Base-by-base conservation (phyloP, 2,329 filamentous ascomycete genomes). In the Trichothecium sympodiale region DNA sequence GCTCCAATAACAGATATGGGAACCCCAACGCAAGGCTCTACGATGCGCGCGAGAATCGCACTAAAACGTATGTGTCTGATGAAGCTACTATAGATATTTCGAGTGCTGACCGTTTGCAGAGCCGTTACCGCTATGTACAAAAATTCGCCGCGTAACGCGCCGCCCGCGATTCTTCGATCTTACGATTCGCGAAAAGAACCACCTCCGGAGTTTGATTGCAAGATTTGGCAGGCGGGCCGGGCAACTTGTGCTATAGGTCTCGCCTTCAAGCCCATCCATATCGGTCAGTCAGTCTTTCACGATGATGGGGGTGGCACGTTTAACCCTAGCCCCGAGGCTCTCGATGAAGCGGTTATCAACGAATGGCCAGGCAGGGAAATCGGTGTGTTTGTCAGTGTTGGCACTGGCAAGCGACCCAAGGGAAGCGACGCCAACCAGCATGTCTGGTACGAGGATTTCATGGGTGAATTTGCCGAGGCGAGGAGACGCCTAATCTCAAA, bases 301-400 rank as follows among this genome's bases (percentile, higher is more conserved):
- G 91, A 98, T 47, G 89, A 96, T 54, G 91, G 91, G 1, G 71
- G 74, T 2, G 91, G 91, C 4, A 87, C 82, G 42, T 98, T 91
- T 60, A 98, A 98, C 53, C 91, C 89, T 1, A 72, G 87, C 0
- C 84, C 87, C 2, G 74, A 83, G 43, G 75, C 86, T 1, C 71
- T 98, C 9, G 89, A 96, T 47, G 91, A 98, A 60, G 89, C 89
- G 5, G 76, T 83, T 1, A 69, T 85, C 31, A 95, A 94, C 48
- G 89, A 96, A 57, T 96, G 87, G 87, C 91, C 91, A 0, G 89
- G 88, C 1, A 74, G 91, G 20, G 88, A 96, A 35, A 74, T 98
- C 2, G 88, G 89, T 2, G 83, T 94, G 0, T 93, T 98, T 48
- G 62, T 98, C 48, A 94, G 86, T 49, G 74, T 98, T 26, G 91